Base-by-base conservation (phyloP, 306 rosid genomes). In the Malus sylvestris region DNA sequence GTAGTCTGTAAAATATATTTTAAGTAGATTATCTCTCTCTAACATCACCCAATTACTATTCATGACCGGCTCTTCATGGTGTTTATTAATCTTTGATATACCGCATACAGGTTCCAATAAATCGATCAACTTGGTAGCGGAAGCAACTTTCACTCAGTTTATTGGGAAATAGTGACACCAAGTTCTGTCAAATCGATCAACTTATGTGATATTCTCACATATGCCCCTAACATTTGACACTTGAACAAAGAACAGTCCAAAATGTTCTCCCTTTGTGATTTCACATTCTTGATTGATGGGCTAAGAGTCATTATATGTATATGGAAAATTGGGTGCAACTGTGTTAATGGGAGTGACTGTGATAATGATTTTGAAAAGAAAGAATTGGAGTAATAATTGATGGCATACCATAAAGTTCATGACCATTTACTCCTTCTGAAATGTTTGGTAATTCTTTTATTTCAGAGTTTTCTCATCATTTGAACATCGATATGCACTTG, bases 101-200 rank as follows among this genome's bases (percentile, higher is more conserved):
- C 12, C 0, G 45, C 45, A 2, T 10, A 42, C 0, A 10, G 45
- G 12, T 42, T 42, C 45, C 12, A 42, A 49, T 35, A 35, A 38
- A 38, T 38, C 9, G 42, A 7, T 38, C 42, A 7, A 38, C 25
- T 62, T 71, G 64, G 81, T 80, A 83, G 84, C 71, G 78, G 77
- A 77, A 82, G 76, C 73, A 73, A 68, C 74, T 32, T 76, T 74
- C 67, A 23, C 78, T 80, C 77, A 73, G 81, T 68, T 76, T 82
- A 84, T 73, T 76, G 85, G 53, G 78, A 76, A 82, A 87, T 69
- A 80, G 89, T 87, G 89, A 85, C 90, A 59, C 75, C 72, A 71
- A 78, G 95, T 89, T 87, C 79, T 83, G 96, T 91, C 97, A 88
- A 93, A 93, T 93, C 97, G 87, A 91, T 75, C 85, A 84, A 81